These are phyloP conservation scores for Neophaeococcomyces aloes DNA, from an alignment of 2,329 filamentous ascomycete genomes.

Conservation along the genomic window DNA sequence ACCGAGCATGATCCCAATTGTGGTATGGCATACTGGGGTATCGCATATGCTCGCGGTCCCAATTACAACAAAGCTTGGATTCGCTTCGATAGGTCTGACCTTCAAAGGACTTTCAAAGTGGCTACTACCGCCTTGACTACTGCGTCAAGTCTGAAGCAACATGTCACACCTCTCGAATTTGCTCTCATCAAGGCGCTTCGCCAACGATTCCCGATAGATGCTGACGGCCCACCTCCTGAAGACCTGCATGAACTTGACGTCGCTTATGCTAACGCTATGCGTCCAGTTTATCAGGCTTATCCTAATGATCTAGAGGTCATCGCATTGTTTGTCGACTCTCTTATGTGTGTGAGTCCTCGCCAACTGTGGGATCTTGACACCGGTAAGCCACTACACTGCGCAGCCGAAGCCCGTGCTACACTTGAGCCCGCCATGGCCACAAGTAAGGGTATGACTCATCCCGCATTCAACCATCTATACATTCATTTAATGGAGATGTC, in stretches of 20 bases:
- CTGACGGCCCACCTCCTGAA: background rate
- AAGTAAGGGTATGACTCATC: background rate
- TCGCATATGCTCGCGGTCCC: constrained; percentile 40
- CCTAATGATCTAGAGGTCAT: constrained; percentile 3
- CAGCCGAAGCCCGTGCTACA: constrained; percentile 1
- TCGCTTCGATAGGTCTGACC: constrained; percentile 35
- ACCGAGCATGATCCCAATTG: constrained; percentile 33
- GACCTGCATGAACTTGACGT: background rate
- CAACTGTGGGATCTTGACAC: constrained; percentile 1
- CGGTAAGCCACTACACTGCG: constrained; percentile 2
- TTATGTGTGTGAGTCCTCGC: constrained; percentile 5
- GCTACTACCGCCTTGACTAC: constrained; percentile 35
- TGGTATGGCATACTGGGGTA: constrained; percentile 40
- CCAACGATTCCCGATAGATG: background rate
- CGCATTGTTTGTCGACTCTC: constrained; percentile 1
- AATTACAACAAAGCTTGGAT: constrained; percentile 47
- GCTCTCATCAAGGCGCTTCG: background rate
- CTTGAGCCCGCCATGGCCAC: background rate
- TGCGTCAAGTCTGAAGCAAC: background rate
- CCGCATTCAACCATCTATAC: constrained; percentile 4
- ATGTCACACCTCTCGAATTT: background rate
- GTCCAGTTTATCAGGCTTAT: constrained; percentile 2
- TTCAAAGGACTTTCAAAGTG: constrained; percentile 37
- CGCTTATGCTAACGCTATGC: constrained; percentile 4
- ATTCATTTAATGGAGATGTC: constrained; percentile 7